Percentiles rank a stretch among this genome's conserved stretches.
Conservation (phyloP, 1,284 basidiomycete species). For the Marasmius sp. region DNA sequence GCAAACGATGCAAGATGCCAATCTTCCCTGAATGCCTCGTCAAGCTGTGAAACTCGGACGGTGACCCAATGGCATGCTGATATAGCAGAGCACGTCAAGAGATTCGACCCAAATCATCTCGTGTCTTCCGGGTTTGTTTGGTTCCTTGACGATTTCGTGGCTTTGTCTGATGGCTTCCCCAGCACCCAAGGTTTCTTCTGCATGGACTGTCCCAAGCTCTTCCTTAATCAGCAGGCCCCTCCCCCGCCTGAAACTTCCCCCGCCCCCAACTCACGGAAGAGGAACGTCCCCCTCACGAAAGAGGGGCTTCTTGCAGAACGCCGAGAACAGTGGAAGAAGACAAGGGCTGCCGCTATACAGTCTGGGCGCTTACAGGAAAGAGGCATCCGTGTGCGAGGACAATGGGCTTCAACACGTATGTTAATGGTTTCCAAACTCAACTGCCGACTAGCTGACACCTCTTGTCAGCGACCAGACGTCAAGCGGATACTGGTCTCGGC, state of each 20-base stretch:
- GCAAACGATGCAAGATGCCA: slow-evolving; percentile 67
- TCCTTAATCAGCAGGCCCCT: slow-evolving; percentile 34
- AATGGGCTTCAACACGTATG: slow-evolving; percentile 57
- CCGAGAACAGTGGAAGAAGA: slow-evolving; percentile 42
- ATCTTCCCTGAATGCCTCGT: slow-evolving; percentile 46
- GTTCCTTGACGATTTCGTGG: neutral
- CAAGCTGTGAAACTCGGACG: slow-evolving; percentile 45
- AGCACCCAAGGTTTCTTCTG: slow-evolving; percentile 64
- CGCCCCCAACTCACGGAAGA: slow-evolving; percentile 36
- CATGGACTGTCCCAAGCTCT: slow-evolving; percentile 54
- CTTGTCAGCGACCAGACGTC: slow-evolving; percentile 43
- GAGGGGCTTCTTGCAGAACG: slow-evolving; percentile 45
- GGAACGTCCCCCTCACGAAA: slow-evolving; percentile 38
- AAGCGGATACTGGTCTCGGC: slow-evolving; percentile 40
- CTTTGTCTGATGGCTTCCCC: neutral
- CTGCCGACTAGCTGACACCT: slow-evolving; percentile 4
- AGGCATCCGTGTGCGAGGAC: slow-evolving; percentile 56
- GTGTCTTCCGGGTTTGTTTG: slow-evolving; percentile 57
- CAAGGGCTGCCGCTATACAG: slow-evolving; percentile 28
- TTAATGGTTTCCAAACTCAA: slow-evolving; percentile 8
- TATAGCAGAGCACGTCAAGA: slow-evolving; percentile 43
- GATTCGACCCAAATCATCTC: slow-evolving; percentile 63
- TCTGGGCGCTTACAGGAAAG: slow-evolving; percentile 27
- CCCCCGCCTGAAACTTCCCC: slow-evolving; percentile 38
- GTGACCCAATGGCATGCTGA: slow-evolving; percentile 57